phyloP scores from a whole-genome alignment of 2,329 filamentous ascomycete genomes.

The Blastomyces emzantsi region DNA sequence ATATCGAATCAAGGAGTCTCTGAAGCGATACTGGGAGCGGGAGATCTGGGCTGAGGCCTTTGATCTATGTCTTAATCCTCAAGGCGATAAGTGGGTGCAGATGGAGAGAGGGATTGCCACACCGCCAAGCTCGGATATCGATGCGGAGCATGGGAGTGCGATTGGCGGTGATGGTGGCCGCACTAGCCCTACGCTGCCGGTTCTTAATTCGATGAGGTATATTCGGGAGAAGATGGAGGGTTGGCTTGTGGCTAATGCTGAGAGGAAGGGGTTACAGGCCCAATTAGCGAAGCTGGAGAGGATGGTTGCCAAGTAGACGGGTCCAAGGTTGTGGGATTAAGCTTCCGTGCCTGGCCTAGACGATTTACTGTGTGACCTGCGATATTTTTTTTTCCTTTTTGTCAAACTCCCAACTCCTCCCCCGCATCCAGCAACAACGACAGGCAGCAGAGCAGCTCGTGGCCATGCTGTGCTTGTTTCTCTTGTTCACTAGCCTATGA shows the following conservation, averaged over 20 bases:
- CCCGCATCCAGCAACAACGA: not conserved
- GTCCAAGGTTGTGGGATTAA: too few relatives aligned
- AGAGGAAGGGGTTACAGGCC: slow-evolving; percentile 59
- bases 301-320: slow-evolving; percentile 49
- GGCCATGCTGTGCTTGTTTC: too few relatives aligned
- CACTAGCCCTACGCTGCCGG: slow-evolving; percentile 51
- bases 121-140: slow-evolving; percentile 31
- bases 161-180: not conserved
- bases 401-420: not conserved
- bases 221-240: slow-evolving; percentile 71
- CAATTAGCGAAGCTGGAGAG: slow-evolving; percentile 57
- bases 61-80: slow-evolving; percentile 75
- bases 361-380: not conserved
- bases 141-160: slow-evolving; percentile 13
- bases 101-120: slow-evolving; percentile 41
- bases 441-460: not conserved
- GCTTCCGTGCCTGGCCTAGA: not conserved
- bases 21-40: slow-evolving; percentile 96
- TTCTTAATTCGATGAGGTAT: slow-evolving; percentile 58
- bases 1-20: slow-evolving; percentile 69
- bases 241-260: slow-evolving; percentile 73
- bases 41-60: slow-evolving; percentile 83
- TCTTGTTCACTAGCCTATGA: too few relatives aligned
- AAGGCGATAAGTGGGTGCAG: slow-evolving; percentile 48
- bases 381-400: too few relatives aligned